Evolutionary conservation across 1,284 basidiomycete genomes (phyloP).

Genomic region (Phellinidium pouzarii): DNA sequence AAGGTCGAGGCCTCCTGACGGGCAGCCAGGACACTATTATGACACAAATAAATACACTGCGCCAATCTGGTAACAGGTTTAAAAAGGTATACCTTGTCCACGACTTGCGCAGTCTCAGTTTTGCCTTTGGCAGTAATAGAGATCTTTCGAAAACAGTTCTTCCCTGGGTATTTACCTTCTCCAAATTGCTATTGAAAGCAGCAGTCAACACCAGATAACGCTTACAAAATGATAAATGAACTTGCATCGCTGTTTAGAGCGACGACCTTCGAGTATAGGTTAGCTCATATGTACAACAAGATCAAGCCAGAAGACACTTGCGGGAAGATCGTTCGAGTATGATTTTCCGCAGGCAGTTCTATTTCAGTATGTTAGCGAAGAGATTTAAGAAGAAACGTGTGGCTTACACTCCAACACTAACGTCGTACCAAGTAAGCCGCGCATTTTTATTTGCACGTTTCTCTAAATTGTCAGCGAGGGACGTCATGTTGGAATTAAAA

Average conservation of each 20-base stretch:
- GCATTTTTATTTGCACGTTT: slow-evolving; percentile 32
- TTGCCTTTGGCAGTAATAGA: slow-evolving; percentile 61
- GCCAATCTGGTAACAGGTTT: too few relatives aligned
- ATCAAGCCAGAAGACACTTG: slow-evolving; percentile 20
- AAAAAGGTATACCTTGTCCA: slow-evolving; percentile 46
- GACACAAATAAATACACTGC: too few relatives aligned
- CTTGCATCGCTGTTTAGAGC: slow-evolving; percentile 9
- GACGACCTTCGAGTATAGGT: slow-evolving; percentile 16
- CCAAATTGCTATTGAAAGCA: slow-evolving; percentile 41
- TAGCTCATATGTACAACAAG: background rate
- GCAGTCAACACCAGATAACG: background rate
- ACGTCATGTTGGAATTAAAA: slow-evolving; percentile 32
- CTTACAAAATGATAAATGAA: background rate
- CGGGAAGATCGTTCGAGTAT: slow-evolving; percentile 30
- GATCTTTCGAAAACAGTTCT: slow-evolving; percentile 57
- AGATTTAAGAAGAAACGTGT: background rate
- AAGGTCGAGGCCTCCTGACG: too few relatives aligned
- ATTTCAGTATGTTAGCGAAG: background rate
- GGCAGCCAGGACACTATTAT: too few relatives aligned
- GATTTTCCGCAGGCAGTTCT: slow-evolving; percentile 36
- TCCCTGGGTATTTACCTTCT: slow-evolving; percentile 49
- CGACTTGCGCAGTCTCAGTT: slow-evolving; percentile 51
- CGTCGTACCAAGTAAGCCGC: slow-evolving; percentile 48
- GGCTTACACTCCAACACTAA: slow-evolving; percentile 41
- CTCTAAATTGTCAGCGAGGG: slow-evolving; percentile 34